Base-by-base conservation (phyloP, 1,284 basidiomycete genomes). In the Cryptococcus maquisensis region DNA sequence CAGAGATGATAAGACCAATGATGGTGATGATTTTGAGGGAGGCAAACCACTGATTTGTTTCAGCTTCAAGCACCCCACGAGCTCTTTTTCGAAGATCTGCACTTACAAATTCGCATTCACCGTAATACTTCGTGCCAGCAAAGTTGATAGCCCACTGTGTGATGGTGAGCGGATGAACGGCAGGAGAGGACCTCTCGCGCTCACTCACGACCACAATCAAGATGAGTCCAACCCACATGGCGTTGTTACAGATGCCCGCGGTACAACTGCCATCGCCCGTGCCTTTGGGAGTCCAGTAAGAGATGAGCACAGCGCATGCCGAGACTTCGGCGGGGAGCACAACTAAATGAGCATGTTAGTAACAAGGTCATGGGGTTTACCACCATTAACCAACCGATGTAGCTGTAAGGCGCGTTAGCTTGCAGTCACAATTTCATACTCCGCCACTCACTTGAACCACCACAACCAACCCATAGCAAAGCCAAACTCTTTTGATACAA, bases 71-170 rank as follows among this genome's bases (percentile, higher is more conserved):
- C n/a, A n/a, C n/a, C n/a, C n/a, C n/a, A n/a, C n/a, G n/a, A n/a
- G n/a, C n/a, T n/a, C n/a, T n/a, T n/a, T n/a, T n/a, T n/a, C n/a
- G n/a, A n/a, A n/a, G n/a, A n/a, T n/a, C n/a, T n/a, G n/a, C n/a
- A n/a, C n/a, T n/a, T n/a, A n/a, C n/a, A 7, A 89, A 88, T 72
- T 89, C 87, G 16, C 81, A 81, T 72, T 88, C 86, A 56, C 86
- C 86, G 49, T 56, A 59, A 41, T 54, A 52, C 12, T 52, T 48
- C 24, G 54, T 53, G 18, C 55, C 41, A 42, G 49, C 58, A 13
- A 58, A 37, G 45, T 57, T 56, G 50, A 51, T 56, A 15, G 43
- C 37, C 43, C 55, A 57, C 13, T 53, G 52, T 28, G 53, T 39
- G 44, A 55, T 51, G 20, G 36, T 4, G 0, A 9, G 32, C 24